A percentile compares a stretch with the other conserved stretches of the same genome.
Evolutionary conservation across 257 asterid genomes (phyloP).

Genomic region (Scutellaria galericulata): DNA sequence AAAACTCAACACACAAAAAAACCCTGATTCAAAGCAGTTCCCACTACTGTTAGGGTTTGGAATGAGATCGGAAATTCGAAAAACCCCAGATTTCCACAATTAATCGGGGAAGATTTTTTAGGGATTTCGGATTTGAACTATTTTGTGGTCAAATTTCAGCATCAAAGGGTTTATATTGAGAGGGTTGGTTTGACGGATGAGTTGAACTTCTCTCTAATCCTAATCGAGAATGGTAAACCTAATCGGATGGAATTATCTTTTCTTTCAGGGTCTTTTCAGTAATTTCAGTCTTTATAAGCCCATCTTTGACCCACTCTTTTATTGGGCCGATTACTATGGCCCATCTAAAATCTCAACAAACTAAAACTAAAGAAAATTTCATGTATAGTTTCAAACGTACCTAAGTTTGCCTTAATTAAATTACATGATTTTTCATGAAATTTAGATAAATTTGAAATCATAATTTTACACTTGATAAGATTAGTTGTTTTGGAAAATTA

Average conservation of each 20-base stretch:
- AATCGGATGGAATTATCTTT: slow-evolving; percentile 35
- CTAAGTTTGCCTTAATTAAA: no score
- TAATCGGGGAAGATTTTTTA: slow-evolving; percentile 16
- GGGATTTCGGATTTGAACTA: slow-evolving; percentile 18
- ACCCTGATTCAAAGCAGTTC: slow-evolving; percentile 20
- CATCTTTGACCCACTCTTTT: no score
- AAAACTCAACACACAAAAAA: slow-evolving; percentile 29
- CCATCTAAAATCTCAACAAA: no score
- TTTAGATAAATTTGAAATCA: no score
- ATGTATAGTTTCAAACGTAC: no score
- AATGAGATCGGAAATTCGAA: slow-evolving; percentile 27
- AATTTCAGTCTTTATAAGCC: not conserved
- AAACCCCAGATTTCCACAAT: slow-evolving; percentile 37
- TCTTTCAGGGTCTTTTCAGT: slow-evolving; percentile 15
- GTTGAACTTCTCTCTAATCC: slow-evolving; percentile 20
- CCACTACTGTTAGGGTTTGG: slow-evolving; percentile 26
- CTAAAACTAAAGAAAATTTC: not conserved
- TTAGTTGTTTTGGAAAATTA: no score
- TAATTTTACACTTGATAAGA: no score
- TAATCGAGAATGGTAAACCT: slow-evolving; percentile 30
- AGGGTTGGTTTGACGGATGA: slow-evolving; percentile 38
- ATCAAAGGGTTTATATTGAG: slow-evolving; percentile 30
- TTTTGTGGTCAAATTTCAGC: slow-evolving; percentile 33
- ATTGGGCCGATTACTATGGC: not conserved
- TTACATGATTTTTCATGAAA: no score